Conservation (phyloP, 495 filamentous ascomycete genomes). For the Xylona heveae region DNA sequence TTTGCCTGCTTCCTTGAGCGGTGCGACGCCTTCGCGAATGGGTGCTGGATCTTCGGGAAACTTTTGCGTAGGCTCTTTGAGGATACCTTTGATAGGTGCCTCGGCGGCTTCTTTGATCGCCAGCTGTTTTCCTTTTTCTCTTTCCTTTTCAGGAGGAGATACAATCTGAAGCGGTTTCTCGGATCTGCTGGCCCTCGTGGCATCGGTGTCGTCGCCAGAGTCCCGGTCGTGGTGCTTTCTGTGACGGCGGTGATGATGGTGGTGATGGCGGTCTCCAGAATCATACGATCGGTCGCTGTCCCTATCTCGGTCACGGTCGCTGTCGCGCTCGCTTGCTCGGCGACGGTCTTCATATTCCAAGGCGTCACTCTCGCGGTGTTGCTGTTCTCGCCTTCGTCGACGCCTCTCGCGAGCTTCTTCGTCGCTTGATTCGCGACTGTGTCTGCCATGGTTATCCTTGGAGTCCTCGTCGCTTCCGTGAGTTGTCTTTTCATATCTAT, state of each 20-base stretch:
- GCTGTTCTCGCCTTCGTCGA: slow-evolving; percentile 2
- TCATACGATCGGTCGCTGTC: slow-evolving; percentile 1
- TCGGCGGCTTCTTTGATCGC: slow-evolving; percentile 22
- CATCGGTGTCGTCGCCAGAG: slow-evolving; percentile 16
- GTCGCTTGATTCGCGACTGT: slow-evolving; percentile 4
- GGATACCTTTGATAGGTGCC: slow-evolving; percentile 40
- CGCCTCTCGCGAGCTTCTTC: neutral
- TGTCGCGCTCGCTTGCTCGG: slow-evolving; percentile 12
- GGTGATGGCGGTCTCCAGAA: neutral
- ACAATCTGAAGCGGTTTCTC: slow-evolving; percentile 14
- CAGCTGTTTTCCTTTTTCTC: slow-evolving; percentile 5
- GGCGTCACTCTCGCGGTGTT: slow-evolving; percentile 4
- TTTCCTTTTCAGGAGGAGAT: neutral
- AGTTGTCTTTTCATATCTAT: too few relatives aligned
- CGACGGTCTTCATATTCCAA: slow-evolving; percentile 14
- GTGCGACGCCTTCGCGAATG: slow-evolving; percentile 73
- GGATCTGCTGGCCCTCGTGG: slow-evolving; percentile 19
- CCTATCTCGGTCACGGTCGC: slow-evolving; percentile 5
- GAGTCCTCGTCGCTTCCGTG: slow-evolving; percentile 12
- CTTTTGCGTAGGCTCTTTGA: slow-evolving; percentile 47
- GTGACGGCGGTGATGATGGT: slow-evolving; percentile 7
- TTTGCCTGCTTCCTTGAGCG: slow-evolving; percentile 58
- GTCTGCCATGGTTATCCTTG: slow-evolving; percentile 8
- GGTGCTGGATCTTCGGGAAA: slow-evolving; percentile 64
- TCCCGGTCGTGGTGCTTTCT: slow-evolving; percentile 14